phyloP scores from a whole-genome alignment of 2,329 filamentous ascomycete species.

The Torrubiellomyces zombiae region DNA sequence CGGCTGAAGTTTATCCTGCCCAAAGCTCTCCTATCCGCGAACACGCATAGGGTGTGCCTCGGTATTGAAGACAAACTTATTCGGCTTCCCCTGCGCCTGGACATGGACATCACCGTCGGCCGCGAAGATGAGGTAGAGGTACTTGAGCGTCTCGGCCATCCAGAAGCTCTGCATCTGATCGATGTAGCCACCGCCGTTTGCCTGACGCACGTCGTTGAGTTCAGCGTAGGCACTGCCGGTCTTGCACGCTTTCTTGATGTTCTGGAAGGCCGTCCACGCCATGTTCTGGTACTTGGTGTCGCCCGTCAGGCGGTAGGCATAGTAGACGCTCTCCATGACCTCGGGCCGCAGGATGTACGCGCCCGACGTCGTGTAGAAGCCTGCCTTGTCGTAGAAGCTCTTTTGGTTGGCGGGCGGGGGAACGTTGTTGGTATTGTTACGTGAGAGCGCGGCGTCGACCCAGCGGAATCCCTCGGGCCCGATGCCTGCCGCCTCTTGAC shows the following conservation, averaged over 20 bases:
- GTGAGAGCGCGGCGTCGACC: conserved; percentile 25
- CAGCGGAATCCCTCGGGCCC: conserved; percentile 60
- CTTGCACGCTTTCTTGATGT: conserved; percentile 46
- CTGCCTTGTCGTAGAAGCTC: conserved; percentile 46
- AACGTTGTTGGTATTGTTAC: conserved; percentile 22
- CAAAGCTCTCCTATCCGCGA: conserved; percentile 3
- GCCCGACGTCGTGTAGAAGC: conserved; percentile 51
- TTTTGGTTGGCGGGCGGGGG: conserved; percentile 25
- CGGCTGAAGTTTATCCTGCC: not conserved
- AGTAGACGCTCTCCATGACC: conserved; percentile 73
- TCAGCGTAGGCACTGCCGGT: conserved; percentile 51
- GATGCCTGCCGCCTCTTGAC: conserved; percentile 49
- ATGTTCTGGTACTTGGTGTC: conserved; percentile 64
- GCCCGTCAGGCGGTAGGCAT: conserved; percentile 67
- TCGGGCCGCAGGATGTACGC: conserved; percentile 61
- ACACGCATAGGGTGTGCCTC: conserved; percentile 27
- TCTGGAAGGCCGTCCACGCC: conserved; percentile 63
- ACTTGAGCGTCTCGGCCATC: conserved; percentile 80
- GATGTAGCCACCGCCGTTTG: conserved; percentile 39
- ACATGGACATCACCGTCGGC: conserved; percentile 39
- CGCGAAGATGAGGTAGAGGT: conserved; percentile 56
- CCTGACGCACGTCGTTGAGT: conserved; percentile 47
- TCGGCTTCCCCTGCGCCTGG: conserved; percentile 29
- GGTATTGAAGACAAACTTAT: conserved; percentile 33
- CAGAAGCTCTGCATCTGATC: conserved; percentile 78